phyloP scores from a whole-genome alignment of 768 basidiomycete genomes.

The Suillus decipiens region DNA sequence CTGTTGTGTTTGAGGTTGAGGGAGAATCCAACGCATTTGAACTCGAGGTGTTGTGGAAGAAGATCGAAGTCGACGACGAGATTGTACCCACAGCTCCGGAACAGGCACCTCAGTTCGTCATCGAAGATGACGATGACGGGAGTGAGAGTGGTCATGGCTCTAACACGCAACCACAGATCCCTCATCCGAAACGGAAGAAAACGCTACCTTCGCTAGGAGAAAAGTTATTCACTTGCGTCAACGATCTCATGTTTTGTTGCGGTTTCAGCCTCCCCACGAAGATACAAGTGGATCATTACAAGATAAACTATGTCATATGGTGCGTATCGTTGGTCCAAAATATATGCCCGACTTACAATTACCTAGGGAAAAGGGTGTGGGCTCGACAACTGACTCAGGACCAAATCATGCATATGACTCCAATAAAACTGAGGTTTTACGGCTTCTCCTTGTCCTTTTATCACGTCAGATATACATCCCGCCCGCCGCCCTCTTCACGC shows the following conservation, averaged over 20 bases:
- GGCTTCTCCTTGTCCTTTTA: constrained; percentile 82
- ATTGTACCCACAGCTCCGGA: constrained; percentile 23
- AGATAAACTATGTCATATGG: constrained; percentile 90
- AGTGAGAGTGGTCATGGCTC: constrained; percentile 42
- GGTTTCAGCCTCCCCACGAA: constrained; percentile 87
- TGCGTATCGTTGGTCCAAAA: constrained; percentile 37
- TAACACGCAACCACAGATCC: constrained; percentile 17
- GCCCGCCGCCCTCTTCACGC: constrained; percentile 65
- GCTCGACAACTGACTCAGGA: constrained; percentile 78
- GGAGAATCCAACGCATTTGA: constrained; percentile 76
- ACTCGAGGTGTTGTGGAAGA: constrained; percentile 81
- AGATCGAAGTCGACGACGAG: constrained; percentile 48
- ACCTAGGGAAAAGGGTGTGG: constrained; percentile 90
- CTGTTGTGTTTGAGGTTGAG: constrained; percentile 84
- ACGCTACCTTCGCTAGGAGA: constrained; percentile 78
- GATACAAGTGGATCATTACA: constrained; percentile 76
- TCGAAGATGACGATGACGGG: constrained; percentile 79
- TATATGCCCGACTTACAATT: constrained; percentile 11
- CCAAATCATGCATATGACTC: constrained; percentile 63
- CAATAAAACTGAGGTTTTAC: constrained; percentile 88
- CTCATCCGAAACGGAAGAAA: constrained; percentile 41
- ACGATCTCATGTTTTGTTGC: constrained; percentile 91
- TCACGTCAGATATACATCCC: constrained; percentile 90
- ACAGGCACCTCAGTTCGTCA: constrained; percentile 73
- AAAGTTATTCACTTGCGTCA: constrained; percentile 71